These are phyloP conservation scores for Boletus eberwhitei DNA, from an alignment of 768 basidiomycete species.

Conservation along the genomic window DNA sequence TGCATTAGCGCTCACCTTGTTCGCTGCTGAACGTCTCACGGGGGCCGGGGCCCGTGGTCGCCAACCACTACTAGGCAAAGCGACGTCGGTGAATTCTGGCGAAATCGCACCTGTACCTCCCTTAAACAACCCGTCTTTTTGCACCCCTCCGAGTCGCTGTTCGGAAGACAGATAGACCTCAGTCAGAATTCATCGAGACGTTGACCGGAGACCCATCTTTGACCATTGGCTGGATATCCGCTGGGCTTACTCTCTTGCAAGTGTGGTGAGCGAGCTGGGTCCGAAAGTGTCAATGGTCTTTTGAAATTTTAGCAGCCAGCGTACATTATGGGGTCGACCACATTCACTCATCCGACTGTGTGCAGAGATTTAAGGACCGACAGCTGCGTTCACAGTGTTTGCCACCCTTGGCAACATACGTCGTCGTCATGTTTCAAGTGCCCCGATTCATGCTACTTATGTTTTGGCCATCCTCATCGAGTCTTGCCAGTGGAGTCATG, in stretches of 20 bases:
- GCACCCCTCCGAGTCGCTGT: conserved; percentile 35
- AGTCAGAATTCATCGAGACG: conserved; percentile 63
- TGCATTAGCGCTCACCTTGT: too few relatives aligned
- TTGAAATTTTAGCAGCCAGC: too few relatives aligned
- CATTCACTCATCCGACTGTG: conserved; percentile 1
- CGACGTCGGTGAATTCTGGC: not conserved
- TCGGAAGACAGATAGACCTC: conserved; percentile 53
- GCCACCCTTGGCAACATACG: too few relatives aligned
- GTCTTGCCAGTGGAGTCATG: conserved; percentile 40
- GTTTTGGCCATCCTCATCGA: not conserved
- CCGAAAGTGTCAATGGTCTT: too few relatives aligned
- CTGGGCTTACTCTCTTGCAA: conserved; percentile 54
- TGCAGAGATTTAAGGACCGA: too few relatives aligned
- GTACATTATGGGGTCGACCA: not conserved
- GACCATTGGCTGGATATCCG: conserved; percentile 56
- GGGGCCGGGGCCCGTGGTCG: too few relatives aligned
- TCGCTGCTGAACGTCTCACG: too few relatives aligned
- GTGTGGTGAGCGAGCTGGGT: conserved; percentile 72
- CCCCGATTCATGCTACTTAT: too few relatives aligned
- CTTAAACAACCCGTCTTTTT: conserved; percentile 56
- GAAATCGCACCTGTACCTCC: conserved; percentile 47
- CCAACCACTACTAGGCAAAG: not conserved
- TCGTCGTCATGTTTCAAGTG: too few relatives aligned
- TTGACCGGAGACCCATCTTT: conserved; percentile 58
- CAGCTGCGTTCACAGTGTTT: too few relatives aligned